Conservation (phyloP, 2,329 filamentous ascomycete genomes). For the Penicillium expansum region DNA sequence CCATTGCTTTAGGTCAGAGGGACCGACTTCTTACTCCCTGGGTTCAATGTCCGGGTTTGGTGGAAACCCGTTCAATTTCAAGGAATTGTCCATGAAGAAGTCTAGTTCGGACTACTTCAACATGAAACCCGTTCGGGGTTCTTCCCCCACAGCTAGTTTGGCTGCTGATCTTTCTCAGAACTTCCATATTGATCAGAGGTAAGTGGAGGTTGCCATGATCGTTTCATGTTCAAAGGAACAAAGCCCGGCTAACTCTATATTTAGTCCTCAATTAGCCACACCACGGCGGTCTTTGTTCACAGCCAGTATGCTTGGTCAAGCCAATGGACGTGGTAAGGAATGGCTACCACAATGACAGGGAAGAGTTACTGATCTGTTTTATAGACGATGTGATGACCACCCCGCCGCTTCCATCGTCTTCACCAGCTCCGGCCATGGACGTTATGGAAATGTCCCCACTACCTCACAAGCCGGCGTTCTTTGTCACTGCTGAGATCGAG, state of each 20-base stretch:
- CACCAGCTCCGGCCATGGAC: slow-evolving; percentile 69
- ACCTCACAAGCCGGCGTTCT: slow-evolving; percentile 77
- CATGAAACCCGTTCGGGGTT: slow-evolving; percentile 72
- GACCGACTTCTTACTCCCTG: slow-evolving; percentile 50
- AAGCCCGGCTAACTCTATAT: slow-evolving; percentile 41
- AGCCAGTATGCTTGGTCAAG: slow-evolving; percentile 61
- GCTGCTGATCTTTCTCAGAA: slow-evolving; percentile 95
- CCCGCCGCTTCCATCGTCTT: slow-evolving; percentile 79
- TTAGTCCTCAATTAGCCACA: slow-evolving; percentile 76
- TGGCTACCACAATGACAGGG: neutral
- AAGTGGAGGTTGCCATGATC: neutral
- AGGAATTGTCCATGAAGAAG: slow-evolving; percentile 69
- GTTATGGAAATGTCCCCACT: slow-evolving; percentile 92
- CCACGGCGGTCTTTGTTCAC: slow-evolving; percentile 84
- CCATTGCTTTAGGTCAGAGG: slow-evolving; percentile 60
- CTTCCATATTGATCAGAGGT: slow-evolving; percentile 96
- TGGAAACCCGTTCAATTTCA: slow-evolving; percentile 70
- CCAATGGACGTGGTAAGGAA: slow-evolving; percentile 57
- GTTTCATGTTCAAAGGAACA: slow-evolving; percentile 12
- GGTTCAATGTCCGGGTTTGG: slow-evolving; percentile 57
- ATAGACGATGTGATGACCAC: slow-evolving; percentile 72
- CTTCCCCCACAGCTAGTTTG: slow-evolving; percentile 85
- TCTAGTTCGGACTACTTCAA: slow-evolving; percentile 75
- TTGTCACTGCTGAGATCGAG: slow-evolving; percentile 58
- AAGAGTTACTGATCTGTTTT: slow-evolving; percentile 28